phyloP scores from a whole-genome alignment of 352 stramenopile species.

The Salisapilia sapeloensis region DNA sequence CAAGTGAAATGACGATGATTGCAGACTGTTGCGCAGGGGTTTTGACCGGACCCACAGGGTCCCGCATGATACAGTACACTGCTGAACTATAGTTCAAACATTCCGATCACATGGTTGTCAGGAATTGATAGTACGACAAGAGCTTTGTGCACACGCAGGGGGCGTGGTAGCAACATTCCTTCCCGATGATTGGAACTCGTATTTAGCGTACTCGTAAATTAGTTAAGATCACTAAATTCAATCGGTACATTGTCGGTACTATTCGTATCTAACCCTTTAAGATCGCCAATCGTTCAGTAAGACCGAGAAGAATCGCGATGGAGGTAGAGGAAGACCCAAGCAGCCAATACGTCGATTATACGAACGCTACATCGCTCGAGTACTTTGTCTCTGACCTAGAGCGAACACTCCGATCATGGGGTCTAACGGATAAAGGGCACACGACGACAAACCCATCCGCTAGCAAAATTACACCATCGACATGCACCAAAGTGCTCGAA shows the following conservation, averaged over 20 bases:
- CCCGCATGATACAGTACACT: no score
- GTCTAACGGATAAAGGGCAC: conserved; percentile 46
- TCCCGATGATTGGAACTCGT: background rate
- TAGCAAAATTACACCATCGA: background rate
- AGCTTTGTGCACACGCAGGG: background rate
- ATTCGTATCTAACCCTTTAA: background rate
- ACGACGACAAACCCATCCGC: conserved; percentile 8
- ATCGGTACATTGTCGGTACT: background rate
- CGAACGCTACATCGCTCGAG: conserved; percentile 62
- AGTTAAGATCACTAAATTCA: background rate
- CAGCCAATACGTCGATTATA: conserved; percentile 78
- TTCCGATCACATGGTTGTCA: no score
- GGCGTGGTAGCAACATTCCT: background rate
- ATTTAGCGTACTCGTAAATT: background rate
- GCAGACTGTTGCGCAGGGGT: no score
- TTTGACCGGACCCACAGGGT: no score
- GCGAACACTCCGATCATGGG: conserved; percentile 53
- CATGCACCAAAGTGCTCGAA: conserved; percentile 8
- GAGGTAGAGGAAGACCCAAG: conserved; percentile 70
- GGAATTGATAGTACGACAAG: no score
- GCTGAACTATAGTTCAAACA: no score
- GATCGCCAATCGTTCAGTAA: background rate
- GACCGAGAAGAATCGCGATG: conserved; percentile 5
- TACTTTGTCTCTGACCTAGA: conserved; percentile 65
- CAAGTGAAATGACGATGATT: no score